phyloP scores from a whole-genome alignment of 2,329 filamentous ascomycete genomes.

The Epichloe sibirici region DNA sequence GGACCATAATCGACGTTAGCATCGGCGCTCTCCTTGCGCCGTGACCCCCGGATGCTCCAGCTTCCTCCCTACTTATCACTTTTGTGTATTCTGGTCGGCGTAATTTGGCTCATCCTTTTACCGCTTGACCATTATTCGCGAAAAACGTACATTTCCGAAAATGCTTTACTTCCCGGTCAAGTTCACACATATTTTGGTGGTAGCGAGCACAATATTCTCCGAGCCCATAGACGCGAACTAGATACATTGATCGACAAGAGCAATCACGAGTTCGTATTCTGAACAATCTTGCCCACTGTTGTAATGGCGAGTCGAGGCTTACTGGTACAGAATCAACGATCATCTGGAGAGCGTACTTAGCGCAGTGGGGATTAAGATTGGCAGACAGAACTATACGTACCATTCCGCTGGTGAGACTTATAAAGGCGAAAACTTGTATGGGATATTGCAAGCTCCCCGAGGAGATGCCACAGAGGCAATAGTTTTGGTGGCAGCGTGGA shows the following conservation, averaged over 20 bases:
- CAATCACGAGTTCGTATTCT: constrained; percentile 37
- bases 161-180: constrained; percentile 87
- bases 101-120: constrained; percentile 80
- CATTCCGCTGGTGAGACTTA: constrained; percentile 61
- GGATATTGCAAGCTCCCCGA: constrained; percentile 81
- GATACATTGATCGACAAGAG: constrained; percentile 43
- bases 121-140: constrained; percentile 86
- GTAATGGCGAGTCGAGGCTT: background rate
- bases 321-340: constrained; percentile 43
- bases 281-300: background rate
- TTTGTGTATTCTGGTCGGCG: constrained; percentile 71
- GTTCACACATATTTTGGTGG: constrained; percentile 97
- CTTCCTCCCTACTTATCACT: constrained; percentile 80
- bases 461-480: constrained; percentile 96
- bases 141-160: constrained; percentile 92
- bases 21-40: constrained; percentile 57
- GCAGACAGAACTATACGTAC: constrained; percentile 80
- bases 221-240: constrained; percentile 79
- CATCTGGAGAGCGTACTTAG: constrained; percentile 64
- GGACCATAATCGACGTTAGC: constrained; percentile 22
- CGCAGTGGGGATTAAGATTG: constrained; percentile 74
- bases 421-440: constrained; percentile 82
- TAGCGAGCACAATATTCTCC: constrained; percentile 88
- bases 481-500: constrained; percentile 82
- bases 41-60: constrained; percentile 70